Base-by-base conservation (phyloP, 371 early-diverging fungal species). In the Syncephalastrum monosporum region DNA sequence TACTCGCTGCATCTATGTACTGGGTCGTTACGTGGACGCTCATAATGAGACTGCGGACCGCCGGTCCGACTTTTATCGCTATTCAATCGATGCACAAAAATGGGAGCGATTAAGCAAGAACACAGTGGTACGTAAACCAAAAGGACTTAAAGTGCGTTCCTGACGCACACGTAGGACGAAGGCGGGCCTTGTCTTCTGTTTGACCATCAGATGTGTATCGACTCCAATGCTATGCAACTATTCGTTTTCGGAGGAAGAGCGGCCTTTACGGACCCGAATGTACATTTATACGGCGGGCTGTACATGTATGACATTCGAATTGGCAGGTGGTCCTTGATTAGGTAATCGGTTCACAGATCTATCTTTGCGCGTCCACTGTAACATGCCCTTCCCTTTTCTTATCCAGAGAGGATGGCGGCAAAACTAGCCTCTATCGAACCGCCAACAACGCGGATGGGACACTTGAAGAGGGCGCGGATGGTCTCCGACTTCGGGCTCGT, bases 121-220 rank as follows among this genome's bases (percentile, higher is more conserved):
- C 63, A 96, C 97, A 3, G 80, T 77, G 23, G 86, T 85, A 75
- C 25, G 12, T 47, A 33, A 21, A n/a, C 3, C 47, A 5, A 38
- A 8, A 21, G 38, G 8, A 47, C 0, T 1, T 4, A 5, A 38
- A 0, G 15, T 21, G 17, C 7, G n/a, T 33, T 19, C 16, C 12
- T 29, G 49, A 16, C 13, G 25, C 25, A 15, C 19, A 53, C 12
- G 44, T 60, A 75, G 76, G 21, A 43, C 4, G 86, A 91, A 57
- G 86, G 88, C 33, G 98, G 99, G 0, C 98, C 98, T 14, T 85
- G 84, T 44, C 75, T 97, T 12, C 77, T 97, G 16, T 98, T 88
- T 62, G 97, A 98, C 67, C 91, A 96, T 63, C 97, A 98, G 76
- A 94, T 98, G 92, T 87, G 88, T 56, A 73, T 96, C 38, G 97